A percentile compares a stretch with the other conserved stretches of the same genome.
These are phyloP conservation scores for Skeletonema potamos DNA, from an alignment of 108 stramenopile species.

Conservation along the genomic window DNA sequence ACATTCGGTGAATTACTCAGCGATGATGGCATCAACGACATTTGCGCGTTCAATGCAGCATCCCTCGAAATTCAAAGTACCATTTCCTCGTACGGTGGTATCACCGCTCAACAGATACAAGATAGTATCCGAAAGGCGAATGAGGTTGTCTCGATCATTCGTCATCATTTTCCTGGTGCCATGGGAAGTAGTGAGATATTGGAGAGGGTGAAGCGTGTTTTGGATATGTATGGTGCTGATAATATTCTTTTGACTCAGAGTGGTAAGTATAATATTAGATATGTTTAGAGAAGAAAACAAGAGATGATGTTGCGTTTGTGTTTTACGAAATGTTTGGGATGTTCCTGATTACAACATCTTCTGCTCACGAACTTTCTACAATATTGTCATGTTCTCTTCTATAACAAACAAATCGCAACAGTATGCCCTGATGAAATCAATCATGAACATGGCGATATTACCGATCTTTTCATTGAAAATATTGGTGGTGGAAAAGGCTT, in stretches of 20 bases:
- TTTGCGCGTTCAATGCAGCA: constrained; percentile 3
- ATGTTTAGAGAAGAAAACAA: not conserved
- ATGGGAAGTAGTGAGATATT: constrained; percentile 5
- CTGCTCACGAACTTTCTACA: too few species aligned
- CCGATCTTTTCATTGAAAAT: not conserved
- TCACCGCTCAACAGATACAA: not conserved
- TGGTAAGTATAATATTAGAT: not conserved
- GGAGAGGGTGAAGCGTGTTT: not conserved
- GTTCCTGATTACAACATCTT: too few species aligned
- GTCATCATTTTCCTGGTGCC: constrained; percentile 2
- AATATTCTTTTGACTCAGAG: not conserved
- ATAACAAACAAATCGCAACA: not conserved
- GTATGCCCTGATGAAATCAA: constrained; percentile 9
- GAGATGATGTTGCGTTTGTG: not conserved
- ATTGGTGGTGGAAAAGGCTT: constrained; percentile 7
- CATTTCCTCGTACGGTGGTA: not conserved
- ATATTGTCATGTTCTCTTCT: too few species aligned
- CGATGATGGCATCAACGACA: not conserved
- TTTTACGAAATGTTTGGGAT: too few species aligned
- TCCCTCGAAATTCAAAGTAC: not conserved
- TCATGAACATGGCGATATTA: constrained; percentile 3
- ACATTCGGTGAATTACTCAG: not conserved
- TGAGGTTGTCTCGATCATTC: constrained; percentile 1
- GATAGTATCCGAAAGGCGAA: not conserved
- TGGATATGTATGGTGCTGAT: not conserved